Conservation (phyloP, 257 asterid species). For the Solanum microdontum region DNA sequence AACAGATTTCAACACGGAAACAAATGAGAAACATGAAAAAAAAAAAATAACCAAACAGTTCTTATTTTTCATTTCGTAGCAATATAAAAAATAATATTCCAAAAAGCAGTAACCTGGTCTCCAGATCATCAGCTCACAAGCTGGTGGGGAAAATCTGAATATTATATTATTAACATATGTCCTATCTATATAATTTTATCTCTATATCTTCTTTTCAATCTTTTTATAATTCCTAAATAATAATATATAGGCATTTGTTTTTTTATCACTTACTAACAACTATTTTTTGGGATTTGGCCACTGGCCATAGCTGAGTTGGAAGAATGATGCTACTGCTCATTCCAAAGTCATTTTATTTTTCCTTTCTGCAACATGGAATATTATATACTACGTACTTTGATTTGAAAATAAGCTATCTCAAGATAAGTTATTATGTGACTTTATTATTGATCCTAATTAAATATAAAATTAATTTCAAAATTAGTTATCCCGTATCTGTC, state of each 20-base stretch:
- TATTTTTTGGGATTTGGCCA: not conserved
- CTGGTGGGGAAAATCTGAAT: not conserved
- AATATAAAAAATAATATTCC: not conserved
- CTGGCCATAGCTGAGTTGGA: not conserved
- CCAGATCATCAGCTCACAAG: not conserved
- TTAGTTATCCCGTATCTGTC: fast-evolving
- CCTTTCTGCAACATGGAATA: not conserved
- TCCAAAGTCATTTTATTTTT: not conserved
- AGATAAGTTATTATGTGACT: too few relatives aligned
- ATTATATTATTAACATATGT: not conserved
- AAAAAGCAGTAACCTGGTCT: not conserved
- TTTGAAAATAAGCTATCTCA: too few relatives aligned
- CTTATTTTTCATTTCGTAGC: not conserved
- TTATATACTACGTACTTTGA: not conserved
- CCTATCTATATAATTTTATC: not conserved
- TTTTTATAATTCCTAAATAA: not conserved
- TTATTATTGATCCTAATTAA: too few relatives aligned
- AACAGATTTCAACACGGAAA: not conserved
- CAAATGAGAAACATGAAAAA: not conserved
- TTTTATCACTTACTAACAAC: not conserved
- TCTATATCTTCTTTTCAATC: not conserved
- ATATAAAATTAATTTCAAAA: fast-evolving
- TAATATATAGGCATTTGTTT: not conserved
- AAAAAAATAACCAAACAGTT: not conserved
- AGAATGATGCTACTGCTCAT: not conserved